phyloP scores from a whole-genome alignment of 1,284 basidiomycete genomes.

The Cutaneotrichosporon mucoides region DNA sequence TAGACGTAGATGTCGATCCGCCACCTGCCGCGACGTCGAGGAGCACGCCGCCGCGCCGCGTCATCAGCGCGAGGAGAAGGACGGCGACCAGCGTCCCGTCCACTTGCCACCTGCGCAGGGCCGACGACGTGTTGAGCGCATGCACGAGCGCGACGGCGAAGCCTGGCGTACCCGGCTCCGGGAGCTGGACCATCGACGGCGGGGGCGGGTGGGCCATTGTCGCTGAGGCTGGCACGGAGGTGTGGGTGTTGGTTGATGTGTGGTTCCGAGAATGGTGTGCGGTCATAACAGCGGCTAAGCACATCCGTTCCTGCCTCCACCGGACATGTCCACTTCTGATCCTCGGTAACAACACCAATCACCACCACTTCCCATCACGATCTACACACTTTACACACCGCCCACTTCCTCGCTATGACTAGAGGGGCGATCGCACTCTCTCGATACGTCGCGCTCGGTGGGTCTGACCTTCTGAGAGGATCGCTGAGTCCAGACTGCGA shows the following conservation, averaged over 20 bases:
- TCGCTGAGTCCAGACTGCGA: constrained; percentile 37
- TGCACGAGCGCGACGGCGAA: constrained; percentile 9
- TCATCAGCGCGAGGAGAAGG: constrained; percentile 33
- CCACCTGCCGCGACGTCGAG: constrained; percentile 22
- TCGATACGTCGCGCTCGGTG: constrained; percentile 35
- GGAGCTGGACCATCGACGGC: constrained; percentile 1
- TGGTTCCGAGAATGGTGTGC: too few relatives aligned
- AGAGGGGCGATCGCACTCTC: constrained; percentile 13
- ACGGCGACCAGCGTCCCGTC: constrained; percentile 33
- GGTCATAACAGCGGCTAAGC: too few relatives aligned
- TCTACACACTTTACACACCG: too few relatives aligned
- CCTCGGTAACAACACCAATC: too few relatives aligned
- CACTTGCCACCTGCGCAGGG: constrained; percentile 24
- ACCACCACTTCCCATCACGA: too few relatives aligned
- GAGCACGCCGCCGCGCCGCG: constrained; percentile 34
- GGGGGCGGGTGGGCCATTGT: background rate
- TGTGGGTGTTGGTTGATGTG: background rate
- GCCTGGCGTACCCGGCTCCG: constrained; percentile 7
- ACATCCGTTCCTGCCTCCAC: background rate
- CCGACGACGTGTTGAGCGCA: constrained; percentile 1
- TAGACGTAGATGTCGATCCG: background rate
- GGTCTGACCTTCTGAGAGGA: background rate
- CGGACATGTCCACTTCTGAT: background rate
- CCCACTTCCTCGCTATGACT: too few relatives aligned
- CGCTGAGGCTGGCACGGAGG: background rate